Evolutionary conservation across 1,139 yeast genomes (phyloP).

Genomic region (Arxiozyma slooffiae): DNA sequence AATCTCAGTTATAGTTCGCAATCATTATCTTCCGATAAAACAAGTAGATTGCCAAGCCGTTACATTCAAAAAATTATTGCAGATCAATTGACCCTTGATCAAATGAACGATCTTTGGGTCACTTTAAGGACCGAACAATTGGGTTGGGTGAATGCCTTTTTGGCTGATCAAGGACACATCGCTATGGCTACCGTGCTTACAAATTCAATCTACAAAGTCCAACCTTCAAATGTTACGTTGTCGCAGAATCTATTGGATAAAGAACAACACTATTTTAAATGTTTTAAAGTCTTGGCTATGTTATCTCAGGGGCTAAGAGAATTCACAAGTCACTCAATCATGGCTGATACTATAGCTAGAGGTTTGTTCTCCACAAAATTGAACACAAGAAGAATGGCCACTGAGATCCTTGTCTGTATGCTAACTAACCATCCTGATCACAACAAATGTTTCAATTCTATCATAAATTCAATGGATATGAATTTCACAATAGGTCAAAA

Average conservation of each 20-base stretch:
- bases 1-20: neutral
- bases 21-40: conserved; percentile 16
- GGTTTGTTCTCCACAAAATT: conserved; percentile 56
- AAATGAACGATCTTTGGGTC: conserved; percentile 79
- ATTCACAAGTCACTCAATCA: conserved; percentile 41
- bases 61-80: conserved; percentile 70
- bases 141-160: conserved; percentile 77
- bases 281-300: conserved; percentile 53
- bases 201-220: conserved; percentile 30
- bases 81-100: conserved; percentile 56
- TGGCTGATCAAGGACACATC: conserved; percentile 80
- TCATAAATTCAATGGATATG: conserved; percentile 19
- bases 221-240: conserved; percentile 17
- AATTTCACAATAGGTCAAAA: conserved; percentile 32
- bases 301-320: conserved; percentile 47
- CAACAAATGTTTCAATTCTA: conserved; percentile 28
- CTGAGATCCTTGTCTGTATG: conserved; percentile 59
- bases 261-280: conserved; percentile 51
- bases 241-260: conserved; percentile 39
- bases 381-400: conserved; percentile 67
- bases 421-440: conserved; percentile 36
- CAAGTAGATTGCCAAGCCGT: conserved; percentile 50
- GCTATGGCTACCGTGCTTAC: conserved; percentile 57
- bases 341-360: conserved; percentile 50
- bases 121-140: conserved; percentile 86